phyloP scores from a whole-genome alignment of 495 filamentous ascomycete genomes.

The Trichocladium antarcticum region DNA sequence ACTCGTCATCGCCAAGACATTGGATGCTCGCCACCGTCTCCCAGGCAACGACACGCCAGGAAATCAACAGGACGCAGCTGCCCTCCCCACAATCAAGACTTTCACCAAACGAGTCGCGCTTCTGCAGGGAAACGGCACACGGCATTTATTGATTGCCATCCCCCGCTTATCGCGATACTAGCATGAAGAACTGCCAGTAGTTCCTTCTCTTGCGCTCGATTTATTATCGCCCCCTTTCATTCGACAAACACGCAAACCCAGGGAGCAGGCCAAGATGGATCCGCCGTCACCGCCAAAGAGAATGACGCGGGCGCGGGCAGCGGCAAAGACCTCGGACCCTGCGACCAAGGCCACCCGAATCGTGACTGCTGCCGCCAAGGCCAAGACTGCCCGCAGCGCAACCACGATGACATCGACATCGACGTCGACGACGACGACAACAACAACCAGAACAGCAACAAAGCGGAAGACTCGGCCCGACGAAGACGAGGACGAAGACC shows the following conservation, averaged over 20 bases:
- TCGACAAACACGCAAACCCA: not conserved
- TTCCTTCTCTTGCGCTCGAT: constrained; percentile 4
- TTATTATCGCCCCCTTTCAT: constrained; percentile 2
- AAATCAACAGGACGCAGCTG: constrained; percentile 15
- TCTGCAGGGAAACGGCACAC: constrained; percentile 11
- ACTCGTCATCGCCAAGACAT: not conserved
- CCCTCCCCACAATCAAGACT: constrained; percentile 9
- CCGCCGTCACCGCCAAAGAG: constrained; percentile 47
- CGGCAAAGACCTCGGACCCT: constrained; percentile 35
- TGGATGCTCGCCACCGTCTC: constrained; percentile 6
- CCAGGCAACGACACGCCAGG: constrained; percentile 19
- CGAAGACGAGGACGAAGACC: constrained; percentile 32
- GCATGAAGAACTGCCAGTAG: constrained; percentile 14
- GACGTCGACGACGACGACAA: constrained; percentile 13
- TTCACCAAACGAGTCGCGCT: constrained; percentile 5
- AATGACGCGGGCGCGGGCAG: constrained; percentile 48
- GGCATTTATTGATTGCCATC: not conserved
- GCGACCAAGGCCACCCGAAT: constrained; percentile 27
- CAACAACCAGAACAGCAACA: constrained; percentile 16
- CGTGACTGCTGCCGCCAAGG: constrained; percentile 29
- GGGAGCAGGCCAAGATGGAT: constrained; percentile 22
- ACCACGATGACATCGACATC: constrained; percentile 13
- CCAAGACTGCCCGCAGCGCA: constrained; percentile 27
- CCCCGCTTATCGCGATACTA: not conserved
- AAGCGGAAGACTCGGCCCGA: constrained; percentile 41